phyloP scores from a whole-genome alignment of 2,329 filamentous ascomycete genomes.

The Exophiala calicioides region DNA sequence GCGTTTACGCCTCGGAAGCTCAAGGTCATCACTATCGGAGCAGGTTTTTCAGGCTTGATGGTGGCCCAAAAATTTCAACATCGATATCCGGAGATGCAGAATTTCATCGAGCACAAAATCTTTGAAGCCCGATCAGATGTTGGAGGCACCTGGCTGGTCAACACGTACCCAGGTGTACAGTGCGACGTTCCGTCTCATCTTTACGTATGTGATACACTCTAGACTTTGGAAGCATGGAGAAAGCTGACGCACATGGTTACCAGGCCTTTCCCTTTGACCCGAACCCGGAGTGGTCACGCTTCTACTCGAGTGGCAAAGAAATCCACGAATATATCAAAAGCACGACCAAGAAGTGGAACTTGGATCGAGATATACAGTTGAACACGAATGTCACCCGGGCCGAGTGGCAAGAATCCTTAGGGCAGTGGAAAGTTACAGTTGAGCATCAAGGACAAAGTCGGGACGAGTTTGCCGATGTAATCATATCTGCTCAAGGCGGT shows the following conservation, averaged over 20 bases:
- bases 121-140: slow-evolving; percentile 46
- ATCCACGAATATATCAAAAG: slow-evolving; percentile 46
- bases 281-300: slow-evolving; percentile 46
- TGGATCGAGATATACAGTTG: slow-evolving; percentile 43
- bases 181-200: slow-evolving; percentile 71
- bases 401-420: slow-evolving; percentile 40
- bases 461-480: slow-evolving; percentile 37
- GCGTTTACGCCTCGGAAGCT: slow-evolving; percentile 21
- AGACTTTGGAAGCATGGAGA: slow-evolving; percentile 42
- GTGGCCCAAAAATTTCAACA: slow-evolving; percentile 46
- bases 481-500: slow-evolving; percentile 39
- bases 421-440: slow-evolving; percentile 42
- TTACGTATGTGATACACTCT: slow-evolving; percentile 56
- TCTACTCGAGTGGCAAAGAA: slow-evolving; percentile 44
- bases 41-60: slow-evolving; percentile 39
- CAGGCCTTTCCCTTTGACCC: slow-evolving; percentile 40
- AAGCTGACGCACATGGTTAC: too few species aligned
- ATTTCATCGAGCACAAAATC: slow-evolving; percentile 42
- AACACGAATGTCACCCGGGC: slow-evolving; percentile 41
- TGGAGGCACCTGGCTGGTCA: slow-evolving; percentile 47
- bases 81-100: slow-evolving; percentile 36
- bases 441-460: slow-evolving; percentile 30
- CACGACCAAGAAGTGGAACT: slow-evolving; percentile 42
- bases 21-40: slow-evolving; percentile 32
- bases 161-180: slow-evolving; percentile 43